A percentile compares a stretch with the other conserved stretches of the same genome.
These are phyloP conservation scores for Backusella morwellensis DNA, from an alignment of 192 early-diverging fungal genomes.

Conservation along the genomic window DNA sequence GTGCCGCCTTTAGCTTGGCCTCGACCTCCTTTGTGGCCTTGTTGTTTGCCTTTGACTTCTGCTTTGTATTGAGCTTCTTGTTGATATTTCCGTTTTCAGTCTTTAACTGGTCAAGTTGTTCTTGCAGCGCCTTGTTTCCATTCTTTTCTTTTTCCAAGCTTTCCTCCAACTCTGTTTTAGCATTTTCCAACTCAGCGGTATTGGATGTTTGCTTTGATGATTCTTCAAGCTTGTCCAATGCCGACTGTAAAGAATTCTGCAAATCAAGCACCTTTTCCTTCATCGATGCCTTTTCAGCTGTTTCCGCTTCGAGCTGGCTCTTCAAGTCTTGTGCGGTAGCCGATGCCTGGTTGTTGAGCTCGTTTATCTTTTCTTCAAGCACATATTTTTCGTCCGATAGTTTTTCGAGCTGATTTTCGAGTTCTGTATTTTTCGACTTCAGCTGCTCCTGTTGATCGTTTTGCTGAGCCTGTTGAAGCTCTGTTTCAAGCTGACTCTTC, in stretches of 20 bases:
- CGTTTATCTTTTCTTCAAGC: neutral
- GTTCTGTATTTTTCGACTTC: neutral
- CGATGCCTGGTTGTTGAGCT: neutral
- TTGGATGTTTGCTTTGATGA: neutral
- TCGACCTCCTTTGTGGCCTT: neutral
- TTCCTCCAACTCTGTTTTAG: neutral
- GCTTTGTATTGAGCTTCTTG: constrained; percentile 1
- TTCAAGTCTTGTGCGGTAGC: neutral
- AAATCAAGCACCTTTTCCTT: neutral
- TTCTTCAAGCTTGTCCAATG: neutral
- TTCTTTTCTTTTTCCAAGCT: neutral
- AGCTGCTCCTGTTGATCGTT: neutral
- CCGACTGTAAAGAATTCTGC: neutral
- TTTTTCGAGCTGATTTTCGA: neutral
- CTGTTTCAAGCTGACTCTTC: neutral
- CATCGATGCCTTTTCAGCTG: neutral
- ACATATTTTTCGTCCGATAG: neutral
- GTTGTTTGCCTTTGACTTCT: neutral
- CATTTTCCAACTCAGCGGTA: neutral
- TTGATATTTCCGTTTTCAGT: neutral
- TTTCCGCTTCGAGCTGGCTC: neutral
- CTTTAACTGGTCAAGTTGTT: neutral
- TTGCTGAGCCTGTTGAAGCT: constrained; percentile 1
- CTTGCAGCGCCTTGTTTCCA: neutral
- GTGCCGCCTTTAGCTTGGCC: neutral